phyloP scores from a whole-genome alignment of 1,284 basidiomycete species.

The Peniophora sp. region DNA sequence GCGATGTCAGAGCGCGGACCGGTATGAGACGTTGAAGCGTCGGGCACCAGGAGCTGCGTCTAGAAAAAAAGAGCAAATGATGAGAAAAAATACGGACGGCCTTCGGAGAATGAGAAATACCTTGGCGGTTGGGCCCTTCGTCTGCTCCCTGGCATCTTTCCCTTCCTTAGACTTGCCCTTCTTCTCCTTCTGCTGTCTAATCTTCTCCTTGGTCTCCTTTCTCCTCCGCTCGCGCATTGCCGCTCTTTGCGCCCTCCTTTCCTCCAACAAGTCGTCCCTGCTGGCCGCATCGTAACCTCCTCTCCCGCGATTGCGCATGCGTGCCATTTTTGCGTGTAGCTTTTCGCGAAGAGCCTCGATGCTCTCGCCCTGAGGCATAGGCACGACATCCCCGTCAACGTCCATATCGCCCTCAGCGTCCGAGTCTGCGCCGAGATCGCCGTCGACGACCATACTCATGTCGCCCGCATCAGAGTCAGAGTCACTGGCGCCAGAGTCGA shows the following conservation, averaged over 20 bases:
- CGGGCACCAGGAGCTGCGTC: constrained; percentile 71
- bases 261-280: constrained; percentile 76
- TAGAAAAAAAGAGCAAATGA: too few relatives aligned
- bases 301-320: constrained; percentile 40
- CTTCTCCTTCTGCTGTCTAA: constrained; percentile 47
- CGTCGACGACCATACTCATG: constrained; percentile 22
- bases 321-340: constrained; percentile 69
- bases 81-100: not conserved
- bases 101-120: constrained; percentile 25
- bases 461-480: constrained; percentile 27
- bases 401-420: constrained; percentile 20
- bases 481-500: constrained; percentile 29
- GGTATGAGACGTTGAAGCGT: constrained; percentile 26
- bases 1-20: constrained; percentile 38
- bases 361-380: constrained; percentile 61
- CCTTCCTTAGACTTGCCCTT: constrained; percentile 39
- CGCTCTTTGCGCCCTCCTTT: constrained; percentile 67
- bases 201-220: constrained; percentile 80
- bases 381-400: constrained; percentile 31
- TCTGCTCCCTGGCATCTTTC: constrained; percentile 31
- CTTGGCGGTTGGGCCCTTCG: constrained; percentile 42
- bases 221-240: constrained; percentile 77
- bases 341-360: constrained; percentile 72
- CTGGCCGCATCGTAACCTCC: constrained; percentile 39
- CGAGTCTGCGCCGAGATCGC: constrained; percentile 15